Evolutionary conservation across 2,329 filamentous ascomycete genomes (phyloP), one percentile per base, ranked within the genome.

Genomic region (Monosporascus cannonballus): DNA sequence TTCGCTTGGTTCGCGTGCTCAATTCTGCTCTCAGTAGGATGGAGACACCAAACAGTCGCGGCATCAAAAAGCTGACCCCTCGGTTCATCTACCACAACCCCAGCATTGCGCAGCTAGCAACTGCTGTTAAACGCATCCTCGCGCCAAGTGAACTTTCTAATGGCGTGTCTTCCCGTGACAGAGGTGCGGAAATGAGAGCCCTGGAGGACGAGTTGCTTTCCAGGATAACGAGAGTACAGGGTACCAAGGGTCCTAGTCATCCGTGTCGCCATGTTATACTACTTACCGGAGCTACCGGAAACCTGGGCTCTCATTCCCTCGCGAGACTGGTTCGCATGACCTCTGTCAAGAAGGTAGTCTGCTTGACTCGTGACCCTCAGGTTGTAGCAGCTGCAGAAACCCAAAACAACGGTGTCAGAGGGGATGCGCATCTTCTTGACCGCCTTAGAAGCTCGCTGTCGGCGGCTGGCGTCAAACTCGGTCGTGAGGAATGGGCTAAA

Each of bases 241-340:
- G 9, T 4, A 30, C 9, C 27, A 47, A 18, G 47, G 24, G 38
- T 36, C 6, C 38, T 15, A 22, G 25, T 18, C 34, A 24, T 9
- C 22, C 17, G 22, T 17, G 24, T 11, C 36, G 20, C 5, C 45
- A 54, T n/a, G 54, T 54, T 6, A 49, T 62, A 24, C 53, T 62
- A 3, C 41, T 62, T 45, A 62, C 59, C 4, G 60, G 60, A 17
- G 54, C 54, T 0, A 62, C 60, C 3, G 60, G 60, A 8, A 61
- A 54, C 45, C 45, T 62, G 7, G 60, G 60, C 15, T 49, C 60
- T 6, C 59, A 62, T 38, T 51, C 53, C 3, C 50, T 62, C 15
- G 53, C 48, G 14, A 27, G 48, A 20, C 41, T 62, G 15, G 48
- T 48, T 24, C 50, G 47, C 6, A 55, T 30, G 14, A 20, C 20